Evolutionary conservation across 2,329 filamentous ascomycete genomes (phyloP).

Genomic region (Keithomyces neogunnii): DNA sequence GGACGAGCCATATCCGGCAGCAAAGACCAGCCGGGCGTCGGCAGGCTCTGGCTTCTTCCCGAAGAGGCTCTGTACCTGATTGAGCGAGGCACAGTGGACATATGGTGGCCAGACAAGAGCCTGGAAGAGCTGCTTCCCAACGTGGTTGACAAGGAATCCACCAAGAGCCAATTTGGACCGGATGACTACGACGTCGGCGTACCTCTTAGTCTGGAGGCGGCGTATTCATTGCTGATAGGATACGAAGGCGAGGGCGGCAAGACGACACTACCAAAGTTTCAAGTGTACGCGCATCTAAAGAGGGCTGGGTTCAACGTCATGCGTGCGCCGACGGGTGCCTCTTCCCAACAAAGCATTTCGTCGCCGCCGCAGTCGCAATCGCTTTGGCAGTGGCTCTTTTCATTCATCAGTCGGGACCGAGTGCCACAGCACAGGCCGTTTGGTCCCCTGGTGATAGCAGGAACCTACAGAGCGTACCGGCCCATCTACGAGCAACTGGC

Average conservation of each 20-base stretch:
- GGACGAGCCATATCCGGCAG: constrained; percentile 55
- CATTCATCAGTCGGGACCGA: constrained; percentile 29
- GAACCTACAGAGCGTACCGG: constrained; percentile 57
- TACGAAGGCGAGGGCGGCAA: constrained; percentile 53
- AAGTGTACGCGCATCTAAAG: constrained; percentile 79
- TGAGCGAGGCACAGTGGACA: constrained; percentile 78
- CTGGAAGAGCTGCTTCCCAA: constrained; percentile 40
- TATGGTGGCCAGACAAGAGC: constrained; percentile 66
- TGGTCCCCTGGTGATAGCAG: constrained; percentile 53
- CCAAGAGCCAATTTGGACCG: constrained; percentile 14
- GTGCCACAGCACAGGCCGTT: constrained; percentile 23
- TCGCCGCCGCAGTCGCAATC: constrained; percentile 13
- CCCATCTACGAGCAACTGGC: constrained; percentile 71
- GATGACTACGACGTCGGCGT: constrained; percentile 53
- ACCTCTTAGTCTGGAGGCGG: constrained; percentile 86
- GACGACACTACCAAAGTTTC: constrained; percentile 68
- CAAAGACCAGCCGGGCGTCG: constrained; percentile 45
- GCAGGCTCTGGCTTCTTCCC: constrained; percentile 73
- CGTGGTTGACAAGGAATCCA: constrained; percentile 14
- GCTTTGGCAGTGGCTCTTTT: constrained; percentile 47
- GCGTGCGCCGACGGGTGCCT: constrained; percentile 45
- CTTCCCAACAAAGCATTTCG: neutral
- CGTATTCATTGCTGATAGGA: constrained; percentile 78
- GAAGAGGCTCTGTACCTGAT: constrained; percentile 88
- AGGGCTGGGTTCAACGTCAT: constrained; percentile 74